phyloP scores from a whole-genome alignment of 345 rosid species.

The Eutrema yunnanense region DNA sequence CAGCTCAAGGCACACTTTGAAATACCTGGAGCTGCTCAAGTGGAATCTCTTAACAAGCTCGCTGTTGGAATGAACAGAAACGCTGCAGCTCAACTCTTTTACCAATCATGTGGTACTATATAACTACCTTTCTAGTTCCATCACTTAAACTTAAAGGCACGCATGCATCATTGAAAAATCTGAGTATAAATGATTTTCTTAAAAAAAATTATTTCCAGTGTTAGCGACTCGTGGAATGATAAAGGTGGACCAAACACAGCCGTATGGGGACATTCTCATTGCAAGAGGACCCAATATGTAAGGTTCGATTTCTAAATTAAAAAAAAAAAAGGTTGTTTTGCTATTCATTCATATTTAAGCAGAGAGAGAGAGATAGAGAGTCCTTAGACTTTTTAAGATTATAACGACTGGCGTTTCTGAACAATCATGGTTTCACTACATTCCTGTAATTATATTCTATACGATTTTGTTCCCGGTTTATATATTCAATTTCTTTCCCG shows the following conservation, averaged over 20 bases:
- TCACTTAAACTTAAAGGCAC: neutral
- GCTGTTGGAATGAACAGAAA: constrained; percentile 62
- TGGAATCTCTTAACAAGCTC: constrained; percentile 62
- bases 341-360: neutral
- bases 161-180: neutral
- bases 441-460: neutral
- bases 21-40: constrained; percentile 60
- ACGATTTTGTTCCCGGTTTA: neutral
- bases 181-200: neutral
- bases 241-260: constrained; percentile 48
- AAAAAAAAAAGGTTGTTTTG: neutral
- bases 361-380: neutral
- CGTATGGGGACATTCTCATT: constrained; percentile 73
- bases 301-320: constrained; percentile 1
- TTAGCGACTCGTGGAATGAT: constrained; percentile 55
- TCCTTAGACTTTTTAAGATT: neutral
- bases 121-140: constrained; percentile 1
- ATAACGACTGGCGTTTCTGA: neutral
- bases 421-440: neutral
- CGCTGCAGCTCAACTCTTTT: constrained; percentile 78
- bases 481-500: neutral
- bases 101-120: constrained; percentile 69
- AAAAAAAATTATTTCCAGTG: constrained; percentile 36
- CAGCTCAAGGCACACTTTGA: constrained; percentile 78
- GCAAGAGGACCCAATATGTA: constrained; percentile 63